Evolutionary conservation across 1,284 basidiomycete genomes (phyloP), one percentile per base, ranked within the genome.

Genomic region (Ganoderma leucocontextum): DNA sequence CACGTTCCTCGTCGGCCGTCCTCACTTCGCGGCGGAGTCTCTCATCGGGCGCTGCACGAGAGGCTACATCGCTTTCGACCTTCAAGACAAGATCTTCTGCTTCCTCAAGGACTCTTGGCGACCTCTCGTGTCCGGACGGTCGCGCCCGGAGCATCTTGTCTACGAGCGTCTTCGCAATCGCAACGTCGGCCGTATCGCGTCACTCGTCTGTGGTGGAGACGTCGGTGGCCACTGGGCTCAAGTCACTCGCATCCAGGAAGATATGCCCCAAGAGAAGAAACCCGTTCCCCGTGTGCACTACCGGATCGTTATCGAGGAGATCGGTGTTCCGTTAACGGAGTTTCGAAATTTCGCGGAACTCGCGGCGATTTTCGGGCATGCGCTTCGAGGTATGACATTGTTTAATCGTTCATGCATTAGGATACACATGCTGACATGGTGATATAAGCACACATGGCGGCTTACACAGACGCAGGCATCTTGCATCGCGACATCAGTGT

Each of bases 31-130:
- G 19, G 44, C 42, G 2, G 65, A 62, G 7, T 17, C 62, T 2
- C 63, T 61, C 22, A 17, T 57, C 17, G 67, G 67, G 4, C 35
- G 63, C 7, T 59, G 63, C 39, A 68, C 67, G 8, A 29, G 33
- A 25, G 60, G 67, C 9, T 68, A 55, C 44, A 39, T 65, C 15
- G 67, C 63, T 17, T 59, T 53, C 36, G 17, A 64, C 53, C 57
- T 65, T 17, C 6, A 12, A 8, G 35, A 12, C 2, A 5, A 35
- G 10, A 1, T 1, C 8, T n/a, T 58, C 19, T 60, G 62, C 38
- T 68, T 49, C 22, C n/a, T 68, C 13, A 68, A 65, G 38, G 67
- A 68, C 63, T 63, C 10, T 39, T 68, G 67, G 67, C 62, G 66
- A 6, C 58, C 66, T 25, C 38, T 47, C 41, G 60, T 64, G 19